Evolutionary conservation across 192 early-diverging fungal genomes (phyloP).

Genomic region (Geosiphon pyriformis): DNA sequence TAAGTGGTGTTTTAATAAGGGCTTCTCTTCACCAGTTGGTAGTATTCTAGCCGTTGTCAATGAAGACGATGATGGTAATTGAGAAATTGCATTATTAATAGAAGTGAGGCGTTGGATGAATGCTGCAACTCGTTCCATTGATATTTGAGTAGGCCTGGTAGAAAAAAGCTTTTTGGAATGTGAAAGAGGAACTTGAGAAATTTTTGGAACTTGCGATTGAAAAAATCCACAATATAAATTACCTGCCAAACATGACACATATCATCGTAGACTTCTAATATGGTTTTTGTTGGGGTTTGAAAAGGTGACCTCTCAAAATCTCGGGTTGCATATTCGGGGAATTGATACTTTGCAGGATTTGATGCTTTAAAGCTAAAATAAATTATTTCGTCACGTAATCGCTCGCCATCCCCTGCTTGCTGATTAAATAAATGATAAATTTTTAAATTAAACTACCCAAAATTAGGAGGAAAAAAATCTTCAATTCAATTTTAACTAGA

Average conservation of each 20-base stretch:
- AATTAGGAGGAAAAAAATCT: not conserved
- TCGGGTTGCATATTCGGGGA: not conserved
- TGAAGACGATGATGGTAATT: not conserved
- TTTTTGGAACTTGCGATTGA: not conserved
- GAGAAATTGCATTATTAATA: not conserved
- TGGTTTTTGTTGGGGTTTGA: slow-evolving; percentile 27
- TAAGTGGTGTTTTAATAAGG: not conserved
- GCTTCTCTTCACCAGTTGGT: not conserved
- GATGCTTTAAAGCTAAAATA: slow-evolving; percentile 38
- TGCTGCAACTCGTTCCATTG: not conserved
- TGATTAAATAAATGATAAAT: slow-evolving; percentile 2
- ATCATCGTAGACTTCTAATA: slow-evolving; percentile 42
- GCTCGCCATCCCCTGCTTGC: slow-evolving; percentile 42
- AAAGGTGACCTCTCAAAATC: slow-evolving; percentile 5
- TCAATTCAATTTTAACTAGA: not conserved
- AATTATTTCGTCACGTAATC: slow-evolving; percentile 44
- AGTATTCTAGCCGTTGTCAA: not conserved
- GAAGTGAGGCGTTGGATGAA: not conserved
- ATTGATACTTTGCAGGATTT: slow-evolving; percentile 6
- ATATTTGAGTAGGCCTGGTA: not conserved
- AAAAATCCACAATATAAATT: not conserved
- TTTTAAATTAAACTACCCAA: not conserved
- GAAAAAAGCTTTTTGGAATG: not conserved
- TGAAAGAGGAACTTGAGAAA: not conserved
- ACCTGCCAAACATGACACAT: slow-evolving; percentile 48